Base-by-base conservation (phyloP, 495 filamentous ascomycete genomes). In the Extremus antarcticus region DNA sequence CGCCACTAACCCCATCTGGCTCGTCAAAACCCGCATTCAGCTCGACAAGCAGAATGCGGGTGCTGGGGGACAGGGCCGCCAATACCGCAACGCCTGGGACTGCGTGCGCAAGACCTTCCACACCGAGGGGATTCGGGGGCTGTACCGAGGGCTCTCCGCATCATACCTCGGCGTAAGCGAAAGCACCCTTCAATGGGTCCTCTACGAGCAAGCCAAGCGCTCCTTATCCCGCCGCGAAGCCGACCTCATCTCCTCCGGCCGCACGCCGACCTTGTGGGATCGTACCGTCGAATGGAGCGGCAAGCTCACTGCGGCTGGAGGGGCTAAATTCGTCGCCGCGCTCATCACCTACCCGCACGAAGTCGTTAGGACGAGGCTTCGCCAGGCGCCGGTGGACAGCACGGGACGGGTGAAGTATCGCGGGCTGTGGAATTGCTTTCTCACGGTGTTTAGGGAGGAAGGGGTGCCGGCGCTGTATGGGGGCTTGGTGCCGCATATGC, bases 1-100 rank as follows among this genome's bases (percentile, higher is more conserved):
- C 2, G 87, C 83, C 17, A 95, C 89, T 17, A 94, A 94, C 68
- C 89, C 89, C 1, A 94, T 95, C 56, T 95, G 89, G 89, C 75
- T 95, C 46, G 78, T 95, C 51, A 95, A 95, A 73, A 95, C 89
- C 22, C 78, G 89, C 41, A 61, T 95, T 54, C 89, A 95, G 72
- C 81, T 95, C 9, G 89, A 95, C 65, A 87, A 84, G 67, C 81
- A 80, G 47, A 74, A 76, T 9, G 77, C 73, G 58, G 66, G 76
- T 68, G 66, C 71, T 9, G 78, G 77, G n/a, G 69, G 70, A 21
- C 77, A 41, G n/a, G 62, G 58, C n/a, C 22, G 87, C 7, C 79
- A 78, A 58, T 95, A 95, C 70, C 82, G 81, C 64, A 91, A 90
- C 68, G 87, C 84, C 57, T 73, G 81, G 60, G 88, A 95, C 67